Evolutionary conservation across 768 basidiomycete species (phyloP), one percentile per base, ranked within the genome.

Genomic region (Mycena epipterygia): DNA sequence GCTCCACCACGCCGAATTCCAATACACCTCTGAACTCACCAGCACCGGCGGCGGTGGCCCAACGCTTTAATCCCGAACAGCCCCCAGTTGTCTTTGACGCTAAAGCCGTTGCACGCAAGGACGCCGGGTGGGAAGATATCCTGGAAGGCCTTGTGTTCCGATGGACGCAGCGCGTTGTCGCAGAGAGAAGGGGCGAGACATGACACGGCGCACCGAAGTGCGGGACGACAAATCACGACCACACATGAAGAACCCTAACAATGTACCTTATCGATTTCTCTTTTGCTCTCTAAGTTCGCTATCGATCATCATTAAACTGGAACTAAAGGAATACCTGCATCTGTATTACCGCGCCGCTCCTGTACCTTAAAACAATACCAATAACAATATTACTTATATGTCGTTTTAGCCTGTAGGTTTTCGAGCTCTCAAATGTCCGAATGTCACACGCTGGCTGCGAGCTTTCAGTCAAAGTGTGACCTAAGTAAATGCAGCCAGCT

Each of bases 111-210:
- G 95, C 95, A 32, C 84, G 89, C 67, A 89, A 85, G 65, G 95
- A 93, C 14, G 85, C 87, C 0, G 94, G 93, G 0, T 97, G 95
- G 95, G 91, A 95, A 64, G 82, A 83, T 29, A 94, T 95, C 92
- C 84, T 97, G 7, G 90, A 93, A 77, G 75, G 75, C 25, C 85
- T 89, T 0, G 80, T 95, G 14, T 53, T 88, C 46, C 81, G 84
- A 39, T 97, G 95, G 95, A 84, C 91, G 64, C 83, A 84, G 27
- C 89, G 86, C 32, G 90, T 91, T 9, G 87, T 94, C 5, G 87
- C 89, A 41, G 95, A 97, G 81, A 81, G 79, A 81, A 89, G 89
- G 79, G 81, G 78, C 53, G 86, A 79, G 64, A 75, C 55, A 37
- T 73, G 68, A 71, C 21, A 29, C 5, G 27, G 21, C 32, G n/a